Base-by-base conservation (phyloP, 2,329 filamentous ascomycete species). In the Coniochaeta sp. region DNA sequence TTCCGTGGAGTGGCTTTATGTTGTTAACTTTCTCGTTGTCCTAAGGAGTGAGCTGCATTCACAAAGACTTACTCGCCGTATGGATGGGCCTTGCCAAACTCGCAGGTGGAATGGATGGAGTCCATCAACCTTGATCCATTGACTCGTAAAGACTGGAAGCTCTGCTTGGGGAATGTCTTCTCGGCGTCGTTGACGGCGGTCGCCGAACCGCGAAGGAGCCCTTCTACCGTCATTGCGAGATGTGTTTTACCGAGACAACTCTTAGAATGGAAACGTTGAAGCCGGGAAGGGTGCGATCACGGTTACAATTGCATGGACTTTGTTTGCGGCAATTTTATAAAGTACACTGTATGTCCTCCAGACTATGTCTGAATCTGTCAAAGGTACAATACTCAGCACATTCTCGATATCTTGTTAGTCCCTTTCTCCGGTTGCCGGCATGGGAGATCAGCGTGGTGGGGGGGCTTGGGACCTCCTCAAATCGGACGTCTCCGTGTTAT, bases 71-170 rank as follows among this genome's bases (percentile, higher is more conserved):
- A 14, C n/a, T 28, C 10, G 24, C 59, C 62, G 38, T 59, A 63
- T 10, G 47, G 60, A 44, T 59, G 38, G 7, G 60, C 60, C 52
- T 76, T 79, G 0, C 88, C 88, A 81, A 85, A 90, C 73, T 85
- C 54, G 68, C 84, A 88, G 2, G 85, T 88, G 61, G 83, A 70
- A 70, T 90, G 88, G 14, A 90, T 77, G 61, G 86, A 81, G 28
- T 80, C 76, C 76, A 88, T 86, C 64, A 90, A 69, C 63, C 87
- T 79, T 16, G 77, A 74, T 65, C 82, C 77, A 63, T 88, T 80
- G 42, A 88, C 81, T 2, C 32, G 10, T 14, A 56, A 24, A 5
- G 54, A 34, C 17, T 22, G 30, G 34, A 56, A 56, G 17, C 16
- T 28, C 26, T 24, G 28, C 28, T 56, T 2, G 4, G 5, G 7